Base-by-base conservation (phyloP, 2,329 filamentous ascomycete species). In the Zasmidium citrigriseum region DNA sequence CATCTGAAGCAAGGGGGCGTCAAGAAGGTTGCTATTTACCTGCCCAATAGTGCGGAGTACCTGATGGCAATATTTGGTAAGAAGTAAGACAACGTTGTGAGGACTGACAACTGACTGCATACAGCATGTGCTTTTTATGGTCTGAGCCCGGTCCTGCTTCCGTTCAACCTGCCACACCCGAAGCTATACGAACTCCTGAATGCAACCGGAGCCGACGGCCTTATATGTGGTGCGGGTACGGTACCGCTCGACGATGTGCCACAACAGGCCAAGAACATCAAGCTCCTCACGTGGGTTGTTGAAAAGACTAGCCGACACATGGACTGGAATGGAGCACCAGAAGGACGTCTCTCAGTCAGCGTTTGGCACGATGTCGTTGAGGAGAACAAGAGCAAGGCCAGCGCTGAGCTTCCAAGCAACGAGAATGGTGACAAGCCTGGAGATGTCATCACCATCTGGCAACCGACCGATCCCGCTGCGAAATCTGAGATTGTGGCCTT, bases 31-130 rank as follows among this genome's bases (percentile, higher is more conserved):
- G 95, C 92, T 62, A 84, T 98, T 63, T 96, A 96, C 74, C 82
- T 98, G 57, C 91, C 93, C 46, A 97, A 99, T 80, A 96, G 92
- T 48, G 82, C 96, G 68, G 95, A 99, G 76, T 86, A 96, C 61
- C 79, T 99, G 51, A 83, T 86, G 29, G 83, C 89, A 7, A 79
- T 98, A 20, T 96, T 99, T 69, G 84, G 84, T 86, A 72, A 52
- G 78, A 58, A 9, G 45, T 24, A 16, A 21, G 11, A 21, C 14
- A 12, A 10, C 12, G 4, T 4, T 16, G 34, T 11, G 4, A 41
- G 34, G 34, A 41, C 4, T 7, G 14, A 41, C 14, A 41, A 16
- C 34, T 41, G 16, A 41, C 34, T 41, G 16, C 16, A 3, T 20
- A 22, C 68, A 86, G 91, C 93, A 57, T 93, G 90, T 73, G 87